Evolutionary conservation across 179 eudicot species (phyloP), one percentile per base, ranked within the genome.

Genomic region (Dionaea muscipula): DNA sequence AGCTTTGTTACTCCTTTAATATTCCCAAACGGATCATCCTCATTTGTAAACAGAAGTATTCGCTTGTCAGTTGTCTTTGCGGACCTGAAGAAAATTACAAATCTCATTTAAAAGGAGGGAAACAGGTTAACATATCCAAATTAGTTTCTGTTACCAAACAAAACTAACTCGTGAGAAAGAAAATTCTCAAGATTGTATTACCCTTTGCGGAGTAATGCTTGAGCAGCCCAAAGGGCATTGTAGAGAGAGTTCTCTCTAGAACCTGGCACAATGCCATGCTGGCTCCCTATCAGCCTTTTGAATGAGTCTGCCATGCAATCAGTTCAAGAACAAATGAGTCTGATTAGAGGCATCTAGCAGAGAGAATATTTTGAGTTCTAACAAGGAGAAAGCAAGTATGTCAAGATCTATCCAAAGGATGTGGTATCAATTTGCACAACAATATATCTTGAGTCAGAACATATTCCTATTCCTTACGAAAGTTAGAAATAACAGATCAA

Each of bases 151-250:
- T 46, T 46, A 19, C 22, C 47, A 64, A 43, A 40, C 24, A 56
- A 4, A 46, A 53, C 17, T 27, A 47, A 28, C 26, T 48, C 31
- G 39, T 15, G 19, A 3, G 16, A 52, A 37, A 27, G 16, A 17
- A 18, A 23, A 4, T 7, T 15, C 17, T 47, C 22, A 45, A 19
- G 15, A 53, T 27, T 44, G 26, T 19, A 47, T 51, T 75, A 91
- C 98, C 98, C 98, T 75, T 91, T 91, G 31, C 98, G 90, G 22
- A 91, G 71, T 26, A 91, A 70, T 20, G 93, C 98, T 70, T 87
- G 98, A 41, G 94, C 91, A 74, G 70, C 98, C 98, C 98, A 91
- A 60, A 91, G 74, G 57, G 93, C 94, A 81, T 79, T 91, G 69
- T 84, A 88, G 49, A 87, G 78, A 55, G 98, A 75, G 68, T 87